Base-by-base conservation (phyloP, 2,329 filamentous ascomycete species). In the Blastomyces emzantsi region DNA sequence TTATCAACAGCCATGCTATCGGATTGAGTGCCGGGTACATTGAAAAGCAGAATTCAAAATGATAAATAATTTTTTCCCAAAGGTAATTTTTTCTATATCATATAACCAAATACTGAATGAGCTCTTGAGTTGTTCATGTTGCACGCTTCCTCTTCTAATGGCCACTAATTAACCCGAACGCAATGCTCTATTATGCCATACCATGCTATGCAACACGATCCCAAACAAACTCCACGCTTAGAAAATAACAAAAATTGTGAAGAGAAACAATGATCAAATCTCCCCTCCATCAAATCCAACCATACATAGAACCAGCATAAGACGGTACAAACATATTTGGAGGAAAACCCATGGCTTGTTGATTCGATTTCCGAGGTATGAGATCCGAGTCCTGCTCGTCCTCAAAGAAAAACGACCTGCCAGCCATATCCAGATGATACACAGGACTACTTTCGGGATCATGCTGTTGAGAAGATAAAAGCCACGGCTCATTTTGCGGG, bases 141-240 rank as follows among this genome's bases (percentile, higher is more conserved):
- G 30, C 51, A 54, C 17, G 15, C 28, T 19, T 36, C 15, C 15
- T 3, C 9, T 4, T 30, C 17, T 11, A n/a, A 55, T 15, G 30
- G 2, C 2, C 33, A 33, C 36, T 5, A 55, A 7, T n/a, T 22
- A 9, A 33, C 28, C 9, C 19, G 28, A 33, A 19, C 36, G 25
- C 2, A 8, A 33, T 4, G 13, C 25, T 51, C 22, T 28, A 25
- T 51, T 2, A 52, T 52, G n/a, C 49, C 13, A 28, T 22, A 69
- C 73, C 72, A 68, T 62, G 73, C 73, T 74, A 75, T 75, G 72
- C 71, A 66, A 70, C 68, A 69, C 62, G 17, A 52, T 39, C 43
- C 28, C 25, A 55, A 33, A 36, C 17, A 19, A 55, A 36, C 47
- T 25, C 22, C 47, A 51, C 47, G 47, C 47, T 25, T 52, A 36